A percentile compares a stretch with the other conserved stretches of the same genome.
These are phyloP conservation scores for Debaryomyces subglobosus DNA, from an alignment of 1,139 yeast genomes.

Conservation along the genomic window DNA sequence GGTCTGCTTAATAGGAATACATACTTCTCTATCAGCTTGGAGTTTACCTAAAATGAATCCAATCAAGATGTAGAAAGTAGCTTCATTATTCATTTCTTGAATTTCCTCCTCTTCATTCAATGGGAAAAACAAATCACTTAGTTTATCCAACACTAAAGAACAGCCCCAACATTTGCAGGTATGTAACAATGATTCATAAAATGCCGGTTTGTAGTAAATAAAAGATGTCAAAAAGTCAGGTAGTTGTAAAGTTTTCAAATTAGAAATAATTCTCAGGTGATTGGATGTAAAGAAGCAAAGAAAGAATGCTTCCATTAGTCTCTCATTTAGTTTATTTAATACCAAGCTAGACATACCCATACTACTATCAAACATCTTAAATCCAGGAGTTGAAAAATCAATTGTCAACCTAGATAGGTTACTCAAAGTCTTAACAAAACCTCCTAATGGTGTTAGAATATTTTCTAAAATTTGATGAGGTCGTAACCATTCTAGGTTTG, in stretches of 20 bases:
- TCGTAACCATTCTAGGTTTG: slow-evolving; percentile 43
- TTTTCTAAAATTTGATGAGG: slow-evolving; percentile 41
- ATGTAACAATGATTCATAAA: slow-evolving; percentile 39
- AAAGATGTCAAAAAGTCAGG: slow-evolving; percentile 45
- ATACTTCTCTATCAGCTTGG: slow-evolving; percentile 43
- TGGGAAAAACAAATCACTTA: slow-evolving; percentile 29
- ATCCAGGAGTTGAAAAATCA: slow-evolving; percentile 43
- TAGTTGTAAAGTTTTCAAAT: slow-evolving; percentile 32
- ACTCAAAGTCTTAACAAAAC: slow-evolving; percentile 29
- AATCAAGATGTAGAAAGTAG: slow-evolving; percentile 35
- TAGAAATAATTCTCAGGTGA: slow-evolving; percentile 15
- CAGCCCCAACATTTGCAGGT: slow-evolving; percentile 45
- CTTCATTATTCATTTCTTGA: slow-evolving; percentile 25
- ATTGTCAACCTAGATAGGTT: slow-evolving; percentile 29
- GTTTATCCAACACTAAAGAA: slow-evolving; percentile 27
- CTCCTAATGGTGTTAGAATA: slow-evolving; percentile 37
- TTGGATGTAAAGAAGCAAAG: slow-evolving; percentile 26
- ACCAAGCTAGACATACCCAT: slow-evolving; percentile 33
- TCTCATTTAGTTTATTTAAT: slow-evolving; percentile 38
- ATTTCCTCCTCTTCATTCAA: slow-evolving; percentile 19
- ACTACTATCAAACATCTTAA: slow-evolving; percentile 42
- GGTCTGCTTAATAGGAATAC: slow-evolving; percentile 38
- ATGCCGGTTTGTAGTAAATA: slow-evolving; percentile 43
- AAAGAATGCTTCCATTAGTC: slow-evolving; percentile 42
- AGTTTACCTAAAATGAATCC: slow-evolving; percentile 41